phyloP scores from a whole-genome alignment of 305 asterid genomes.

The Striga hermonthica region DNA sequence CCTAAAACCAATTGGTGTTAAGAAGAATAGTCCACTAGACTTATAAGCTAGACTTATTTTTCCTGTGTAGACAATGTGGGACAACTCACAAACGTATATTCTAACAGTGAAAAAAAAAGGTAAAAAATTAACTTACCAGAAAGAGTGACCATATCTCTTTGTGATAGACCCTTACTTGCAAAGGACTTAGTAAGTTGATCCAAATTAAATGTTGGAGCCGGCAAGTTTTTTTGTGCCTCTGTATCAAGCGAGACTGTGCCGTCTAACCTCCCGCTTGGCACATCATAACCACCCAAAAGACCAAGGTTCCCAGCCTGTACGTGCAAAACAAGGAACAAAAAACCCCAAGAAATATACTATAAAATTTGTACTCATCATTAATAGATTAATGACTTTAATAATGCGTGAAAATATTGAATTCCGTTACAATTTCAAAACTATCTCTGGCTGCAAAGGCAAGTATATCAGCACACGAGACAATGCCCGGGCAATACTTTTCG shows the following conservation, averaged over 20 bases:
- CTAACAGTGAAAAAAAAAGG: too few relatives aligned
- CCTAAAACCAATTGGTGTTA: too few relatives aligned
- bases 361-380: too few relatives aligned
- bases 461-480: constrained; percentile 79
- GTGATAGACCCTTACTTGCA: constrained; percentile 55
- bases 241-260: constrained; percentile 53
- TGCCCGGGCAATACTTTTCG: constrained; percentile 49
- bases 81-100: too few relatives aligned
- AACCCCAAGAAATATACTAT: too few relatives aligned
- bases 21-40: too few relatives aligned
- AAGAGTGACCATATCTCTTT: constrained; percentile 86
- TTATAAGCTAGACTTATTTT: too few relatives aligned
- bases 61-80: too few relatives aligned
- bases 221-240: constrained; percentile 49
- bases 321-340: neutral
- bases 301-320: constrained; percentile 54
- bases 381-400: constrained; percentile 21
- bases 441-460: constrained; percentile 85
- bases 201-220: constrained; percentile 45
- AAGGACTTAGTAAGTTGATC: constrained; percentile 57
- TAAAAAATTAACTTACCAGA: too few relatives aligned
- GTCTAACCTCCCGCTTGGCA: constrained; percentile 76
- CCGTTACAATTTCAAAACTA: constrained; percentile 59
- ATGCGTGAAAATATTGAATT: neutral
- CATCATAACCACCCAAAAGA: constrained; percentile 34